Evolutionary conservation across 129 eudicot genomes (phyloP).

Genomic region (Solidago caesia): DNA sequence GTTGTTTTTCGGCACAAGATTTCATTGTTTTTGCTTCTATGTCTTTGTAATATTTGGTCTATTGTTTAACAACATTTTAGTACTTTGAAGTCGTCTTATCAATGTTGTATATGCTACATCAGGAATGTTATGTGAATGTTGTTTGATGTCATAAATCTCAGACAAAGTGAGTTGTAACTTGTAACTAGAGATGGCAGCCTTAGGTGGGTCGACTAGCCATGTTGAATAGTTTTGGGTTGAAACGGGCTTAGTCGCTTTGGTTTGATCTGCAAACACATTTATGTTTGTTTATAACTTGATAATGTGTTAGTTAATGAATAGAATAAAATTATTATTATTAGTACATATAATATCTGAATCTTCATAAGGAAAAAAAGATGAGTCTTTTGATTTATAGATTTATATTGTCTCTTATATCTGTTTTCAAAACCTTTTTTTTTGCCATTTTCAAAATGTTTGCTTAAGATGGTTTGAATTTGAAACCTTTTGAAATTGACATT

Average conservation of each 20-base stretch:
- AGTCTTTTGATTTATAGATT: too few relatives aligned
- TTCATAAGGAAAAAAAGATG: too few relatives aligned
- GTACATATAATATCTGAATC: too few relatives aligned
- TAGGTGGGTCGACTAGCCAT: not conserved
- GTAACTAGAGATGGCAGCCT: not conserved
- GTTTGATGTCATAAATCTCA: not conserved
- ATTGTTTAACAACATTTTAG: constrained; percentile 10
- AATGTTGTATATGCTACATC: constrained; percentile 4
- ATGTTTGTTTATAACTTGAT: not conserved
- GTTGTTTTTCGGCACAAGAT: not conserved
- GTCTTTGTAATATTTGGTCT: not conserved
- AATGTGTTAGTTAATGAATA: too few relatives aligned
- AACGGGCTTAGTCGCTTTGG: not conserved
- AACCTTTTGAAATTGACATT: too few relatives aligned
- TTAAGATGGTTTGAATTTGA: too few relatives aligned
- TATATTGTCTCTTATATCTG: too few relatives aligned
- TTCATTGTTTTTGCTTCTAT: constrained; percentile 17
- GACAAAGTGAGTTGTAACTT: not conserved
- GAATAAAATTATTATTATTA: too few relatives aligned
- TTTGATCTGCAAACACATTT: too few relatives aligned
- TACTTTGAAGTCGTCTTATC: not conserved
- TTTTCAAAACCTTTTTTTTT: too few relatives aligned
- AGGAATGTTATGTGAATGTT: not conserved
- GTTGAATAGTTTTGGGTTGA: not conserved
- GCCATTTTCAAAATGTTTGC: too few relatives aligned